A percentile compares a stretch with the other conserved stretches of the same genome.
These are phyloP conservation scores for Suhomyces bokatorum DNA, from an alignment of 1,139 yeast species.

Conservation along the genomic window DNA sequence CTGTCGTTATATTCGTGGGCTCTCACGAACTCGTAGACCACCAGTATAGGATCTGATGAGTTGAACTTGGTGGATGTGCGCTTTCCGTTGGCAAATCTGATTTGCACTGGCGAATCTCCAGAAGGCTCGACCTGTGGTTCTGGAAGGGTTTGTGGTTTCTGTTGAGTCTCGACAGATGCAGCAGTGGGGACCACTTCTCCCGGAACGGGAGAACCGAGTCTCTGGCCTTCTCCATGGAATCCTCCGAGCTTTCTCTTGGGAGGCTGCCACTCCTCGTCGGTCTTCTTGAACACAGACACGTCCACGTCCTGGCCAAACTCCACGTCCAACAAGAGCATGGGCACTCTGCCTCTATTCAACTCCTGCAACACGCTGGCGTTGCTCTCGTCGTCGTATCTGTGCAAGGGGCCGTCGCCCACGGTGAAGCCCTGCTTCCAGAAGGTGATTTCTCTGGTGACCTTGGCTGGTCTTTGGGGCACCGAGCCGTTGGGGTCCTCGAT, in stretches of 20 bases:
- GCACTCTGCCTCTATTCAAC: conserved; percentile 89
- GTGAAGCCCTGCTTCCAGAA: conserved; percentile 98
- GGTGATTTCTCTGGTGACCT: conserved; percentile 73
- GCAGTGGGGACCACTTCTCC: conserved; percentile 46
- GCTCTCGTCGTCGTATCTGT: conserved; percentile 86
- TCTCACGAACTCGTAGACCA: conserved; percentile 68
- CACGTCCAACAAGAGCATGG: conserved; percentile 79
- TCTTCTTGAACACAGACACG: conserved; percentile 76
- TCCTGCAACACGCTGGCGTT: conserved; percentile 77
- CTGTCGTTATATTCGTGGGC: conserved; percentile 42
- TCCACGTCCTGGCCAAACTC: conserved; percentile 95
- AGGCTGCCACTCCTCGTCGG: conserved; percentile 78
- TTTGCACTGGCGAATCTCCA: conserved; percentile 79
- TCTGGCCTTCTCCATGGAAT: conserved; percentile 78
- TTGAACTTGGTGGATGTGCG: conserved; percentile 65
- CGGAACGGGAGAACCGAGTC: conserved; percentile 89
- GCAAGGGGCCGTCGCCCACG: conserved; percentile 85
- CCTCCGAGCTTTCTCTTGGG: conserved; percentile 72
- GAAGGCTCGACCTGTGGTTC: conserved; percentile 34
- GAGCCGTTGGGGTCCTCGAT: conserved; percentile 33
- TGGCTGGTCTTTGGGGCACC: conserved; percentile 38
- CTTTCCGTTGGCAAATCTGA: conserved; percentile 83
- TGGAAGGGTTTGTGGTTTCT: conserved; percentile 14
- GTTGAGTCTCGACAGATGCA: conserved; percentile 10
- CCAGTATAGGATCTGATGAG: conserved; percentile 64